phyloP scores from a whole-genome alignment of 2,329 filamentous ascomycete genomes.

The Cercospora sp. region DNA sequence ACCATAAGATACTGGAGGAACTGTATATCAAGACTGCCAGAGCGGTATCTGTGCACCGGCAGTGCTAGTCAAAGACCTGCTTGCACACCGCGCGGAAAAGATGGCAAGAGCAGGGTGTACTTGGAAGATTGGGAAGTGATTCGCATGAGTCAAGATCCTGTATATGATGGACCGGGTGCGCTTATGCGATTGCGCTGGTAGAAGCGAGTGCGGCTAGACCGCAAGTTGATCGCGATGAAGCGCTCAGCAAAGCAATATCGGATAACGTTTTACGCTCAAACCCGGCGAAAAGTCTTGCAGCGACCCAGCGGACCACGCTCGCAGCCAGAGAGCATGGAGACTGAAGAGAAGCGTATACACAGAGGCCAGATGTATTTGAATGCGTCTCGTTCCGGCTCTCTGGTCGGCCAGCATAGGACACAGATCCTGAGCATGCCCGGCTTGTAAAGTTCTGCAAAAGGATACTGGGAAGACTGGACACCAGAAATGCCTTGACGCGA shows the following conservation, averaged over 20 bases:
- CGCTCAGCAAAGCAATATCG: not conserved
- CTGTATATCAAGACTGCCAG: not conserved
- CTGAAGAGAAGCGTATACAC: not conserved
- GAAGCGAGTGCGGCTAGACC: not conserved
- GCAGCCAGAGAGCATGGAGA: not conserved
- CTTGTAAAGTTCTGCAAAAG: not conserved
- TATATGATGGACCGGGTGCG: not conserved
- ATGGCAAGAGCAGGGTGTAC: not conserved
- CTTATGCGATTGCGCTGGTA: not conserved
- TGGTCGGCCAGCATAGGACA: not conserved
- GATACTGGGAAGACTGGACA: not conserved
- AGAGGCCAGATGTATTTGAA: not conserved
- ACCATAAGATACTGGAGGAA: not conserved
- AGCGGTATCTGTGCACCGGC: not conserved
- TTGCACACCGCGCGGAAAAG: not conserved
- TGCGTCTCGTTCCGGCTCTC: not conserved
- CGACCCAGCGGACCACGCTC: not conserved
- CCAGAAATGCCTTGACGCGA: not conserved
- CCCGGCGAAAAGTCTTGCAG: not conserved
- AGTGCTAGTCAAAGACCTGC: not conserved
- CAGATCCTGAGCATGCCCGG: not conserved
- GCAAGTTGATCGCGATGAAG: not conserved
- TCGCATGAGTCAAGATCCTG: not conserved
- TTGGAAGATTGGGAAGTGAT: not conserved
- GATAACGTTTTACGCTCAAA: not conserved